These are phyloP conservation scores for Barnettozyma vustinii DNA, from an alignment of 805 yeast genomes.

Conservation along the genomic window DNA sequence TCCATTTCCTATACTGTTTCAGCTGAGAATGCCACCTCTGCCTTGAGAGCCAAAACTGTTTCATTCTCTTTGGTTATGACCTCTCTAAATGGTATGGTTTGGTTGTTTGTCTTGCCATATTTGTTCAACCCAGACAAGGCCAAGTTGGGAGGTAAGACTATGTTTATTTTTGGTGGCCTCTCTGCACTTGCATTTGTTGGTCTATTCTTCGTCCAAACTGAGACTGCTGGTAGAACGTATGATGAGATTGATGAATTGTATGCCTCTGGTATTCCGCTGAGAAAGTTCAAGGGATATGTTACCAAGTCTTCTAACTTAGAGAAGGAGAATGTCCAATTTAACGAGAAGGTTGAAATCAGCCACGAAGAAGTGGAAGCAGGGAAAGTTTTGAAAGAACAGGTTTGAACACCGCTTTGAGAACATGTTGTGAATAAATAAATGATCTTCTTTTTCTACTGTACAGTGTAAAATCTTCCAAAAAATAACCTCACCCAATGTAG, in stretches of 20 bases:
- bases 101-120: conserved; percentile 36
- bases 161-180: conserved; percentile 37
- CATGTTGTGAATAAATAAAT: too few species aligned
- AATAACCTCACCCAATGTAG: too few species aligned
- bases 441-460: too few species aligned
- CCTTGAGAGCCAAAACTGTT: too few species aligned
- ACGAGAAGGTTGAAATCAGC: conserved; percentile 4
- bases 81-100: conserved; percentile 29
- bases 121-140: conserved; percentile 38
- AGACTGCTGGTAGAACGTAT: conserved; percentile 45
- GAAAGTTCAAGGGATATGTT: conserved; percentile 21
- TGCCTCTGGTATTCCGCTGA: conserved; percentile 25
- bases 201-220: conserved; percentile 46
- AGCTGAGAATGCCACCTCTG: conserved; percentile 33
- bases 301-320: conserved; percentile 3
- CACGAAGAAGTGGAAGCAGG: too few species aligned
- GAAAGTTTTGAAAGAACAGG: too few species aligned
- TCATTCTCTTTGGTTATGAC: too few species aligned
- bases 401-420: too few species aligned
- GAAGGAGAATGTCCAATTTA: neutral
- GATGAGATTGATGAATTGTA: conserved; percentile 53
- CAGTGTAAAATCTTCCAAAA: too few species aligned
- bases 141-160: conserved; percentile 39
- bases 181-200: conserved; percentile 28
- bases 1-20: conserved; percentile 32